Evolutionary conservation across 306 rosid genomes (phyloP), one percentile per base, ranked within the genome.

Genomic region (Glycine latifolia): DNA sequence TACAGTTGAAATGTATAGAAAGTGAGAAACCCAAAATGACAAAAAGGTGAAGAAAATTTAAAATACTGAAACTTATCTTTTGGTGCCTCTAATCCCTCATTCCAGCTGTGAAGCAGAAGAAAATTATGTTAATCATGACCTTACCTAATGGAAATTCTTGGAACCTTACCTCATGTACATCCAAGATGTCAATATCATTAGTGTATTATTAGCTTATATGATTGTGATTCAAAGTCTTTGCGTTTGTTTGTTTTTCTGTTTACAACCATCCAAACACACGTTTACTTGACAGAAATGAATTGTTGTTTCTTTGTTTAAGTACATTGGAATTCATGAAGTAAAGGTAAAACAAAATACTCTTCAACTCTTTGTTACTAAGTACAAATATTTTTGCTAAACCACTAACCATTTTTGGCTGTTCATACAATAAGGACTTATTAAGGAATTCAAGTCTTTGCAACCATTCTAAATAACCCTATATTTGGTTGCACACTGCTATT

Each of bases 331-430:
- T 63, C 70, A 63, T 13, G 31, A 26, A 26, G 48, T 35, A 63
- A 63, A 63, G 70, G 48, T 13, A 37, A 33, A 63, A 63, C 48
- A 41, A 63, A 37, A 37, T 47, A 37, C 9, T 47, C 54, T 39
- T 77, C 61, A 53, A 62, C 41, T 70, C 74, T 50, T 83, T 76
- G 48, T 66, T 81, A 71, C 41, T 41, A 65, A 63, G 10, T 53
- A 85, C 82, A 85, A 62, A 71, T 69, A 77, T n/a, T 69, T 71
- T 52, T 84, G 62, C 78, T 77, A 81, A 71, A 81, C 77, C 68
- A 66, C 47, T 16, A 49, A 44, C 71, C 62, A 58, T 43, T 75
- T 11, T 70, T 74, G 75, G 74, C 75, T 41, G 13, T 72, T 50
- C 61, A 80, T 60, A 10, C 52, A 20, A 13, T 33, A 67, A 55